Percentiles rank a stretch among this genome's conserved stretches.
phyloP scores from a whole-genome alignment of 805 yeast species.

The Scheffersomyces amazonensis region DNA sequence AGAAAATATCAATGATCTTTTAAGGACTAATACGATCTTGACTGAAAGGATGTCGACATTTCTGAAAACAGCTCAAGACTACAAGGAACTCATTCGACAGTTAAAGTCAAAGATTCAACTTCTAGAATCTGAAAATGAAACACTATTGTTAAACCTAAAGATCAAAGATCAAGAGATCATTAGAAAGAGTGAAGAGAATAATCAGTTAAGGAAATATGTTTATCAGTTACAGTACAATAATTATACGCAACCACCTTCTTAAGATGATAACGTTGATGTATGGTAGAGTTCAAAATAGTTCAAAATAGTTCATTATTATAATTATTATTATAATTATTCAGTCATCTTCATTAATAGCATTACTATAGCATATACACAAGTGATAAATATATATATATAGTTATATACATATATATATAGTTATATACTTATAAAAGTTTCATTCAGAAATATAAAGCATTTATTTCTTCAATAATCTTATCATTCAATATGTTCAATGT shows the following conservation, averaged over 20 bases:
- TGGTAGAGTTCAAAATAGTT: neutral
- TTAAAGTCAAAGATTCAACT: neutral
- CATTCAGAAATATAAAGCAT: constrained; percentile 1
- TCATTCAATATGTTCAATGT: constrained; percentile 6
- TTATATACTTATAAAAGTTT: neutral
- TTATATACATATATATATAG: neutral
- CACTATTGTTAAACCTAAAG: neutral
- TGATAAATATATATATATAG: neutral
- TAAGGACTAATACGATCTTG: neutral
- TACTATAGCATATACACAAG: neutral
- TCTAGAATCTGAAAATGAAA: neutral
- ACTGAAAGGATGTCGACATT: neutral
- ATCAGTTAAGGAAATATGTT: neutral
- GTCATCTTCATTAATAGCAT: neutral
- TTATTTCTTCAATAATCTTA: constrained; percentile 9
- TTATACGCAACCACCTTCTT: neutral
- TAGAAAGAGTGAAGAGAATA: neutral
- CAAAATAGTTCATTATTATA: neutral
- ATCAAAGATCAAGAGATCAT: neutral
- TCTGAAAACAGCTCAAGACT: neutral
- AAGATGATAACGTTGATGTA: neutral
- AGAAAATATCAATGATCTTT: neutral
- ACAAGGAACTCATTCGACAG: neutral
- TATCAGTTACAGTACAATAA: neutral
- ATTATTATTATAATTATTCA: neutral